Conservation (phyloP, 2,329 filamentous ascomycete species). For the Clarireedia hainanense region DNA sequence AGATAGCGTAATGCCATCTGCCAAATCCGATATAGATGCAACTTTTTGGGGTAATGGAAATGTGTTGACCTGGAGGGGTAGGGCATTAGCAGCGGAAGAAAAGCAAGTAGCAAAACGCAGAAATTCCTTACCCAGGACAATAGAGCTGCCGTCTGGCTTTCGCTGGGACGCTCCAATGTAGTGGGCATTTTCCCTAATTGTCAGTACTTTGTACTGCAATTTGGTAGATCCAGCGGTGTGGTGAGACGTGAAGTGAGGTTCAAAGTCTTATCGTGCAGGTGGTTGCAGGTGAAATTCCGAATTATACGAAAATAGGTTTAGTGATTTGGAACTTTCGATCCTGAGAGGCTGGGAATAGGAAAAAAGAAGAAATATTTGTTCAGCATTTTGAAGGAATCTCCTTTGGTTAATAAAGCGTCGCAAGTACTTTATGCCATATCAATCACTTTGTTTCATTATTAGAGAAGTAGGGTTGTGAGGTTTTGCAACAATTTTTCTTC, state of each 20-base stretch:
- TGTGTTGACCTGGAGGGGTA: conserved; percentile 27
- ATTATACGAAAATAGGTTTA: conserved; percentile 9
- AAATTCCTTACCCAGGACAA: conserved; percentile 42
- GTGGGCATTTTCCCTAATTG: conserved; percentile 6
- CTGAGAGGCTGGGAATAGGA: not conserved
- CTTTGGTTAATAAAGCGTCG: not conserved
- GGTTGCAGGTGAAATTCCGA: conserved; percentile 6
- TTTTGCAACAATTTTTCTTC: too few relatives aligned
- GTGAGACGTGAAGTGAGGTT: conserved; percentile 6
- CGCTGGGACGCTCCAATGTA: conserved; percentile 6
- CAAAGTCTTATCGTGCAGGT: conserved; percentile 8
- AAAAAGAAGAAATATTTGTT: not conserved
- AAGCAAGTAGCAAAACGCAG: conserved; percentile 10
- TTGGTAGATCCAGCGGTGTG: conserved; percentile 6
- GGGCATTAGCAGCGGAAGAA: not conserved
- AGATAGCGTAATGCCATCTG: conserved; percentile 29
- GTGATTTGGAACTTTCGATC: not conserved
- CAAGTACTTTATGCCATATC: not conserved
- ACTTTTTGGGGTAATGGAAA: conserved; percentile 27
- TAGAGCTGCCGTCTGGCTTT: conserved; percentile 38
- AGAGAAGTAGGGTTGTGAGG: too few relatives aligned
- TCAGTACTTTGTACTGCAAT: not conserved
- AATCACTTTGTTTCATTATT: conserved; percentile 3
- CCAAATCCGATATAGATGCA: conserved; percentile 27
- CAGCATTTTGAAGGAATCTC: not conserved